Base-by-base conservation (phyloP, 169 alveolate genomes). In the Eimeria zaria region DNA sequence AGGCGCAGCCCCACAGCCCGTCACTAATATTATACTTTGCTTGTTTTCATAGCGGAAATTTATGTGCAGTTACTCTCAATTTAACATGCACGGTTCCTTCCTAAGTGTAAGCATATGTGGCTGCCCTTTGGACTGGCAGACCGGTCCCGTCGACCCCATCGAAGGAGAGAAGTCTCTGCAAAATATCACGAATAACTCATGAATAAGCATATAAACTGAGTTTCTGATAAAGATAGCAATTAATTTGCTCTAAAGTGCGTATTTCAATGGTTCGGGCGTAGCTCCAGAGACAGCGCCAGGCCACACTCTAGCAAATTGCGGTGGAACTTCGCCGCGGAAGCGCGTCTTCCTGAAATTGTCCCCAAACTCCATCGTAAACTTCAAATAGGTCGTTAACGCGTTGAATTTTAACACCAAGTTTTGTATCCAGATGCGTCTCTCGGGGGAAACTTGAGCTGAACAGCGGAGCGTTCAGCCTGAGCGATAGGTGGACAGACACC, bases 401-500 rank as follows among this genome's bases (percentile, higher is more conserved):
- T 36, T 33, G 5, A 36, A 36, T 14, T 14, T n/a, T n/a, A n/a
- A n/a, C n/a, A n/a, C n/a, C n/a, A 8, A 36, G 53, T 4, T 7
- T 16, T 14, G 51, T 18, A 4, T 39, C 8, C 81, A 71, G 3
- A 16, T 36, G 53, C 7, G 53, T 8, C 81, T 39, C 22, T 41
- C 12, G 12, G 81, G 53, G 27, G 53, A 18, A 71, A 36, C 81
- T 36, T 71, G 53, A 71, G 11, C 48, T 71, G 30, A 36, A 36
- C 81, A 20, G 53, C 81, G 81, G 53, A 9, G 81, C 81, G 53
- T 71, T 33, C 51, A 20, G 51, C 81, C 81, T 71, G 81, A 71
- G 81, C 81, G 81, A 71, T 71, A 71, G 81, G 81, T 36, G n/a
- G 51, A 39, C 81, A 71, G 81, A 18, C 81, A 71, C 81, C 81